Percentiles rank a stretch among this genome's conserved stretches.
Conservation (phyloP, 2,329 filamentous ascomycete species). For the Knoxdaviesia capensis region DNA sequence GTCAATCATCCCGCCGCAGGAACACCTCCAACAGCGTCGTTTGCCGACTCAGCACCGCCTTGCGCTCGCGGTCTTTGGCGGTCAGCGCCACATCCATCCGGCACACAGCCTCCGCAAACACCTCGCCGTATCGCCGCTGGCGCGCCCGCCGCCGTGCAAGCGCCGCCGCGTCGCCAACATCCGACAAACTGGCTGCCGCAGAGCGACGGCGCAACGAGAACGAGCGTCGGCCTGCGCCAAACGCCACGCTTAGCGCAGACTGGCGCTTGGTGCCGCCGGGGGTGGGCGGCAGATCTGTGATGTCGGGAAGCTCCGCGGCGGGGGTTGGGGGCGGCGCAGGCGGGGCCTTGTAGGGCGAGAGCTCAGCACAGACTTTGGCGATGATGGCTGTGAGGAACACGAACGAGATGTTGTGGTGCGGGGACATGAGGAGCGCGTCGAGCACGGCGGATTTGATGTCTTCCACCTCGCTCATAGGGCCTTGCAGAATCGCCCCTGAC, state of each 20-base stretch:
- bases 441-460: constrained; percentile 36
- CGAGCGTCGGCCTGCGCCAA: constrained; percentile 13
- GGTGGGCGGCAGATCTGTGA: constrained; percentile 1
- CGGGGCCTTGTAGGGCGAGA: constrained; percentile 17
- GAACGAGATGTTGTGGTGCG: constrained; percentile 74
- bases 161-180: constrained; percentile 6
- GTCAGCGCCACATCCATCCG: constrained; percentile 18
- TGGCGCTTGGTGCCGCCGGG: constrained; percentile 6
- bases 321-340: constrained; percentile 5
- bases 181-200: constrained; percentile 2
- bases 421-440: constrained; percentile 50
- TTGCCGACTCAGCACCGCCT: constrained; percentile 40
- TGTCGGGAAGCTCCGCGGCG: constrained; percentile 1
- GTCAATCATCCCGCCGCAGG: constrained; percentile 13
- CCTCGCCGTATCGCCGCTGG: constrained; percentile 39
- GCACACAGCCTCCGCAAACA: constrained; percentile 46
- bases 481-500: constrained; percentile 2
- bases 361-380: constrained; percentile 26
- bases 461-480: constrained; percentile 10
- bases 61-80: constrained; percentile 31
- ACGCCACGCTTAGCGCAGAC: constrained; percentile 17
- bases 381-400: constrained; percentile 72
- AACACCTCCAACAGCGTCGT: constrained; percentile 52
- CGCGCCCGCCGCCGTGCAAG: constrained; percentile 32
- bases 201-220: constrained; percentile 9